Conservation (phyloP, 2,329 filamentous ascomycete genomes). For the Diplodia seriata region DNA sequence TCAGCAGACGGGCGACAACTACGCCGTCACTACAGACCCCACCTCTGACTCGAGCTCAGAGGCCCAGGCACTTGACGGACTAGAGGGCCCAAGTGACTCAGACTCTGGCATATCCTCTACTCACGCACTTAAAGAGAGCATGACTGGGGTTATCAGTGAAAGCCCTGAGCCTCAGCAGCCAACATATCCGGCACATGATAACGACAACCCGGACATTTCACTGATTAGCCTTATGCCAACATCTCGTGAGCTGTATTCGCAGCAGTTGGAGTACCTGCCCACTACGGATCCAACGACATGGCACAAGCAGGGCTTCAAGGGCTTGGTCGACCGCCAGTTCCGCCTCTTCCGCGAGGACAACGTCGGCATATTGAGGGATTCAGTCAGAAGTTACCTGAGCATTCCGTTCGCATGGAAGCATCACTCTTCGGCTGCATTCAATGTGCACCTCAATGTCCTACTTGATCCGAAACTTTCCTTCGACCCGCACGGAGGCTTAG, state of each 20-base stretch:
- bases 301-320: slow-evolving; percentile 36
- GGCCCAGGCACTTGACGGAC: too few relatives aligned
- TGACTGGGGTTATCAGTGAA: too few relatives aligned
- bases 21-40: not conserved
- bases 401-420: not conserved
- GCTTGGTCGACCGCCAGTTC: slow-evolving; percentile 62
- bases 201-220: slow-evolving; percentile 44
- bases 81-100: too few relatives aligned
- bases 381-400: not conserved
- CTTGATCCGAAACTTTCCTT: not conserved
- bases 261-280: slow-evolving; percentile 41
- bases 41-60: not conserved
- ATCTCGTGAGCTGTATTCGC: slow-evolving; percentile 43
- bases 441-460: not conserved
- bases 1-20: not conserved
- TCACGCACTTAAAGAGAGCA: too few relatives aligned
- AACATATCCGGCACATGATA: slow-evolving; percentile 38
- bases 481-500: not conserved
- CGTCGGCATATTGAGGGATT: not conserved
- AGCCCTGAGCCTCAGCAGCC: too few relatives aligned
- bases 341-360: slow-evolving; percentile 63
- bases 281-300: slow-evolving; percentile 26
- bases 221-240: slow-evolving; percentile 44
- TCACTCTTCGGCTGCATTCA: not conserved
- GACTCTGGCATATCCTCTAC: too few relatives aligned